Conservation (phyloP, 495 filamentous ascomycete genomes). For the Penicillium angulare region DNA sequence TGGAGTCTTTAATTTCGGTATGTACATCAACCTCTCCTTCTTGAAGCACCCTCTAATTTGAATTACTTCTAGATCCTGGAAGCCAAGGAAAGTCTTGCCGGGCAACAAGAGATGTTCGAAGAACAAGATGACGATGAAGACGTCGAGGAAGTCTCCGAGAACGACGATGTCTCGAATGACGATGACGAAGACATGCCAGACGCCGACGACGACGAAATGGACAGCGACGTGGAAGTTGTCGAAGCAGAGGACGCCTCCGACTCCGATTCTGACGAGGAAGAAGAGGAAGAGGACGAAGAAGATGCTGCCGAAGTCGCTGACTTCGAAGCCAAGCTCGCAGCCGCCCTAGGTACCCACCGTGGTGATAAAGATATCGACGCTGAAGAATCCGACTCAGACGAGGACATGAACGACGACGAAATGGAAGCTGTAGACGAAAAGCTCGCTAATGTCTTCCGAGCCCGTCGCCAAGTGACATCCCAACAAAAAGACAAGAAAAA, state of each 20-base stretch:
- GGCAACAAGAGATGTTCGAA: slow-evolving; percentile 84
- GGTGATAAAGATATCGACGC: slow-evolving; percentile 54
- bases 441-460: slow-evolving; percentile 78
- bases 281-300: slow-evolving; percentile 42
- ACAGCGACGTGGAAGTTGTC: slow-evolving; percentile 30
- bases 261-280: slow-evolving; percentile 38
- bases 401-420: slow-evolving; percentile 90
- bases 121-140: slow-evolving; percentile 63
- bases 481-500: slow-evolving; percentile 81
- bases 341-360: slow-evolving; percentile 64
- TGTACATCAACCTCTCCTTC: slow-evolving; percentile 14
- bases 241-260: slow-evolving; percentile 29
- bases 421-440: slow-evolving; percentile 88
- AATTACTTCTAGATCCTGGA: slow-evolving; percentile 56
- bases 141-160: slow-evolving; percentile 34
- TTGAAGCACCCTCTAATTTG: too few relatives aligned
- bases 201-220: slow-evolving; percentile 27
- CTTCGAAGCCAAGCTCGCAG: slow-evolving; percentile 76
- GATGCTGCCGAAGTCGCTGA: slow-evolving; percentile 54
- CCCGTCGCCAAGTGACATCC: slow-evolving; percentile 57
- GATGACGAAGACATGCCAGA: slow-evolving; percentile 39
- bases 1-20: slow-evolving; percentile 67
- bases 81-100: slow-evolving; percentile 75
- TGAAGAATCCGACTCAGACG: slow-evolving; percentile 60
- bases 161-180: too few relatives aligned